phyloP scores from a whole-genome alignment of 805 yeast genomes.

The Nematodospora valgi region DNA sequence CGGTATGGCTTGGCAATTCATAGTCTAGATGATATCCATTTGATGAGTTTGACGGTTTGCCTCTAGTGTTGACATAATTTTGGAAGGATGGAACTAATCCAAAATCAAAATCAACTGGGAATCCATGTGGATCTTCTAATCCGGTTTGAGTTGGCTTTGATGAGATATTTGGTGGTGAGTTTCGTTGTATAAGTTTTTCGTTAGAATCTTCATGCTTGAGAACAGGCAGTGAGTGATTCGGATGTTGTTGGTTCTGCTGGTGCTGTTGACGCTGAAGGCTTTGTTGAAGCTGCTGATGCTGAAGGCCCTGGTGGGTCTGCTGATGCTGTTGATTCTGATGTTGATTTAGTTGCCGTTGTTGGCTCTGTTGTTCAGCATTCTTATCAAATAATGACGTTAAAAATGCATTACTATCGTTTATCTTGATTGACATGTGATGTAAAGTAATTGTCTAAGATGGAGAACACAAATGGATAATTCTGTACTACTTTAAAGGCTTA shows the following conservation, averaged over 20 bases:
- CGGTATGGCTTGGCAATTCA: constrained; percentile 2
- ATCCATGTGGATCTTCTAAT: no score
- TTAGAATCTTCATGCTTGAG: no score
- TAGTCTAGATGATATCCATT: background rate
- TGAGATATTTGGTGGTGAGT: no score
- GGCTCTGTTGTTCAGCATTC: constrained; percentile 8
- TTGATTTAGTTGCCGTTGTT: constrained; percentile 6
- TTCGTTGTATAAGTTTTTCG: no score
- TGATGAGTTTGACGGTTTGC: no score
- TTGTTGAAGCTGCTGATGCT: constrained; percentile 1
- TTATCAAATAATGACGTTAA: constrained; percentile 23
- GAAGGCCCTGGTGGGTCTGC: background rate
- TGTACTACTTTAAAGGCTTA: no score
- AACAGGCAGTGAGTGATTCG: no score
- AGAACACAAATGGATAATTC: no score
- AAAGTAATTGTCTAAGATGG: background rate
- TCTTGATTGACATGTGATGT: constrained; percentile 21
- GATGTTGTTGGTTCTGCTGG: constrained; percentile 4
- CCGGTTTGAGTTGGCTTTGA: no score
- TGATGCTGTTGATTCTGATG: constrained; percentile 1
- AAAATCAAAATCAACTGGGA: constrained; percentile 24
- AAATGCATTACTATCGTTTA: constrained; percentile 28
- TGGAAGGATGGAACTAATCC: constrained; percentile 10
- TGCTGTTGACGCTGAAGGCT: constrained; percentile 1
- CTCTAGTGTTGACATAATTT: constrained; percentile 4